Evolutionary conservation across 1,284 basidiomycete species (phyloP), one percentile per base, ranked within the genome.

Genomic region (Cutaneotrichosporon spelunceum): DNA sequence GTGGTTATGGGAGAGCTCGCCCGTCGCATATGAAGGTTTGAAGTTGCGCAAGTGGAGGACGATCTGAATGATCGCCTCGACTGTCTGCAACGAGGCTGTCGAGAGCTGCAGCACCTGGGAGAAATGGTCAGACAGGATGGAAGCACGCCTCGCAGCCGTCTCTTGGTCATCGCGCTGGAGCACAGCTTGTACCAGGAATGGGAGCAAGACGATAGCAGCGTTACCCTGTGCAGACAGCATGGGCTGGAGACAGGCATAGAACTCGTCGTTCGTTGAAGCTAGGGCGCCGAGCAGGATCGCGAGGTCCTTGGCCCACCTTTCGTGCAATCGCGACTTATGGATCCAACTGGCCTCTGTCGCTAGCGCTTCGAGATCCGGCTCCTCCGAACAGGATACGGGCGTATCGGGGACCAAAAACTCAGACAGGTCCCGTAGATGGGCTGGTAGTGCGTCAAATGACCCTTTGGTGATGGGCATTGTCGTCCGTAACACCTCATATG

Each of bases 11-110:
- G 84, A 83, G 8, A 92, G 79, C 30, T 84, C 82, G 66, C 88
- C 84, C 2, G 71, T 63, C 47, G 79, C 68, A 45, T 79, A 75
- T 16, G 76, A 75, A 2, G 83, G 83, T 39, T 69, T 71, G 65
- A 87, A 90, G 69, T 86, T 81, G 11, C 93, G 88, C 21, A 98
- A 82, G 72, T 95, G 86, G 13, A 96, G 81, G n/a, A 93, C 80
- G 45, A 87, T 83, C 56, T 88, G 85, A 53, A 98, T 85, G 63
- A 98, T 83, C 9, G 85, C 83, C 27, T 74, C 65, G 7, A 75
- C 59, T 8, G 70, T 68, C 26, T 70, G 65, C 3, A 66, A 59
- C 4, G 68, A 62, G 1, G 61, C 57, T 0, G 30, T 47, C 1
- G 68, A 60, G 42, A 44, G 63, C 49, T 70, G 64, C 3, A 79